phyloP scores from a whole-genome alignment of 768 basidiomycete species.

The Lyophyllum semitale region DNA sequence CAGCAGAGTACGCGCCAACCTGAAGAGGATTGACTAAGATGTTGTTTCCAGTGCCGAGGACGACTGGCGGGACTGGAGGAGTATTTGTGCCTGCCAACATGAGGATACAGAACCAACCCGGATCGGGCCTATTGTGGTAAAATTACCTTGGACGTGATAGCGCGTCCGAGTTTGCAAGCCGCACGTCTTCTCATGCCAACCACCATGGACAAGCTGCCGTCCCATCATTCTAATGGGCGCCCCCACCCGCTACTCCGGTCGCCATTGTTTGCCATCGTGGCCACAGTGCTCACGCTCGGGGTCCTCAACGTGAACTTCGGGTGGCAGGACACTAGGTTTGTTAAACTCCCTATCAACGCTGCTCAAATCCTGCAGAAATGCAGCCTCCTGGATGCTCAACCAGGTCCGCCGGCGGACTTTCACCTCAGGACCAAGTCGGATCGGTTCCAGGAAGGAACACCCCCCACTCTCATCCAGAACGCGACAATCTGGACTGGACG shows the following conservation, averaged over 20 bases:
- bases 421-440: conserved; percentile 50
- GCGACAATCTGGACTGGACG: conserved; percentile 83
- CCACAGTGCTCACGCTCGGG: conserved; percentile 20
- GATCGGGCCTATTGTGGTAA: no score
- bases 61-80: conserved; percentile 56
- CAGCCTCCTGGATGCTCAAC: conserved; percentile 44
- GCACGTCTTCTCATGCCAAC: conserved; percentile 6
- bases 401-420: conserved; percentile 48
- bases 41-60: conserved; percentile 64
- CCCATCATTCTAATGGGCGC: conserved; percentile 12
- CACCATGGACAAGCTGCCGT: conserved; percentile 36
- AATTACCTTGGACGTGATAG: no score
- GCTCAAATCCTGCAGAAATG: conserved; percentile 51
- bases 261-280: conserved; percentile 5
- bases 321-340: conserved; percentile 15
- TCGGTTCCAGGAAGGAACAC: conserved; percentile 62
- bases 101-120: conserved; percentile 13
- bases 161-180: not conserved
- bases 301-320: conserved; percentile 24
- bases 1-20: conserved; percentile 28
- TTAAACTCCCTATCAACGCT: conserved; percentile 38
- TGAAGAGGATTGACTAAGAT: conserved; percentile 66
- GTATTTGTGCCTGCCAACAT: conserved; percentile 15
- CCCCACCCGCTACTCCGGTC: not conserved
- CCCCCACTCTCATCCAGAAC: conserved; percentile 66